Percentiles rank a stretch among this genome's conserved stretches.
phyloP scores from a whole-genome alignment of 257 asterid genomes.

The Ilex asprella region DNA sequence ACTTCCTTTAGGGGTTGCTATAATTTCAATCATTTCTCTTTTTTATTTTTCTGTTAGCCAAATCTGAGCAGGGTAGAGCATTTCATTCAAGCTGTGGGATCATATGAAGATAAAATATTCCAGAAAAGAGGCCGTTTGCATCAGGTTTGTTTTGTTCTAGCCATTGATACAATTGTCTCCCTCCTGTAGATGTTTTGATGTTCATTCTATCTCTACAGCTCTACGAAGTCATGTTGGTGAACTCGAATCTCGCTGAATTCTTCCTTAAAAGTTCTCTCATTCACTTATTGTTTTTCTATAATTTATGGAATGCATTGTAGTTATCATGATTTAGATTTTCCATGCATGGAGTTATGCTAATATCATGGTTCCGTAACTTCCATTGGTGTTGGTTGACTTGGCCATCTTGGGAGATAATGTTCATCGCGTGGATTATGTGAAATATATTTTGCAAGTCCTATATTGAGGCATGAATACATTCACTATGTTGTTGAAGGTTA shows the following conservation, averaged over 20 bases:
- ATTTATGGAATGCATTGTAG: too few species aligned
- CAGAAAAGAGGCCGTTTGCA: constrained; percentile 85
- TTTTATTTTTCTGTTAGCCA: constrained; percentile 47
- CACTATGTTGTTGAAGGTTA: too few species aligned
- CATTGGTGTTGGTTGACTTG: too few species aligned
- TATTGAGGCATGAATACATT: too few species aligned
- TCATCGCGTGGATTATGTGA: neutral
- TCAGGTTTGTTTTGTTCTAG: constrained; percentile 42
- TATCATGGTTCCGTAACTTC: too few species aligned
- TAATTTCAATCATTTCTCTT: neutral
- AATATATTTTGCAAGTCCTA: too few species aligned
- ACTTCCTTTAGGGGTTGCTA: neutral
- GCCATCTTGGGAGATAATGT: neutral
- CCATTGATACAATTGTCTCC: constrained; percentile 3
- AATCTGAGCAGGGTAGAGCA: constrained; percentile 75
- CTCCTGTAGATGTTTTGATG: neutral
- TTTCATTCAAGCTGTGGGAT: constrained; percentile 93
- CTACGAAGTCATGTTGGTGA: too few species aligned
- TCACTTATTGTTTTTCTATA: neutral
- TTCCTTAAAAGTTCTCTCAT: too few species aligned
- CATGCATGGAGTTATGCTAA: too few species aligned
- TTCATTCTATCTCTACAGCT: neutral
- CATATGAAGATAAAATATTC: constrained; percentile 83
- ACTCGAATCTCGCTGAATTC: too few species aligned
- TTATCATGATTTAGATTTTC: too few species aligned